Evolutionary conservation across 2,329 filamentous ascomycete species (phyloP), one percentile per base, ranked within the genome.

Genomic region (Laburnicola sp.): DNA sequence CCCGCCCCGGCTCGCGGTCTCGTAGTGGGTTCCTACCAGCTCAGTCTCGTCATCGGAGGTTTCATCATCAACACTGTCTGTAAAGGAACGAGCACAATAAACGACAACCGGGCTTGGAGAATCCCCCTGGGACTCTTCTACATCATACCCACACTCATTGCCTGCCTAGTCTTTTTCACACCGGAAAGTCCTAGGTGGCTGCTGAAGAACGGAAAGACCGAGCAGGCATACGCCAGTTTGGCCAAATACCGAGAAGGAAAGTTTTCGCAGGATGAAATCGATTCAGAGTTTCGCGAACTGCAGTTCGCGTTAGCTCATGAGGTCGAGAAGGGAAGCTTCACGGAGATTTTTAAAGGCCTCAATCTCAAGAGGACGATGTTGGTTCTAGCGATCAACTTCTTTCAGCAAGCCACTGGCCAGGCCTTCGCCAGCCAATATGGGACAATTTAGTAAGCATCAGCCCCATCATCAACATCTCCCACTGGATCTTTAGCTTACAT

Each of bases 221-320:
- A 77, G 31, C 78, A 80, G 53, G 79, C 77, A n/a, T n/a, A 45
- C 21, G 25, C 22, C 7, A 38, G 11, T 32, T 10, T 52, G 28
- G 21, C 38, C 21, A 16, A 54, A 6, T 25, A 52, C 28, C 45
- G 56, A 3, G 25, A 54, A 30, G 50, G 50, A 3, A 42, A 37
- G 40, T 51, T 38, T 21, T 42, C 41, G 2, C 44, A 53, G 8
- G 41, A 55, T 16, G 43, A 53, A 37, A 49, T 53, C 26, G 22
- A 42, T 4, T 30, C 39, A 2, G 45, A 49, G 23, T 53, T 49
- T 22, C 35, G 25, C 16, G 46, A 53, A 36, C 40, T 63, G 10
- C 39, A 57, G n/a, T 49, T 44, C 26, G 52, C 48, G 2, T 26
- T 51, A 10, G 28, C 36, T 11, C 31, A 23, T 4, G 45, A 55